phyloP scores from a whole-genome alignment of 1,284 basidiomycete species.

The Ceratobasidium sp. region DNA sequence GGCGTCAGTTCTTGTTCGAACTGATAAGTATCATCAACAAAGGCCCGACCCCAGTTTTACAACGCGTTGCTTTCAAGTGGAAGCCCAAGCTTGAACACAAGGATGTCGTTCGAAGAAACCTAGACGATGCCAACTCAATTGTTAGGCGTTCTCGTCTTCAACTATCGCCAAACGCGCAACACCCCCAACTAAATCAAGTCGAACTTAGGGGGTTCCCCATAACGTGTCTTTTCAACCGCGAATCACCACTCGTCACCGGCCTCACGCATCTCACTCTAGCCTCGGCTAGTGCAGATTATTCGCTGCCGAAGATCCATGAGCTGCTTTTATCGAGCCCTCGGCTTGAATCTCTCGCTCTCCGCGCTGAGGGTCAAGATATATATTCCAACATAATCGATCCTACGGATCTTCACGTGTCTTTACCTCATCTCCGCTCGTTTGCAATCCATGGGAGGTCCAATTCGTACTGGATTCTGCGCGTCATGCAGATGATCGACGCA shows the following conservation, averaged over 20 bases:
- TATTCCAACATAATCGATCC: too few relatives aligned
- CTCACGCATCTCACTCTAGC: neutral
- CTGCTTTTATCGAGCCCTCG: too few relatives aligned
- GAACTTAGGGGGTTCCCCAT: conserved; percentile 3
- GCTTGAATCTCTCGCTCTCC: too few relatives aligned
- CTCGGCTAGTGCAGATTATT: too few relatives aligned
- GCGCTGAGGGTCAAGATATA: neutral
- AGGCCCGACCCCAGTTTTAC: neutral
- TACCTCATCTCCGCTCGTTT: too few relatives aligned
- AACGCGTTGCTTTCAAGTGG: conserved; percentile 6
- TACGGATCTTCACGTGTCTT: too few relatives aligned
- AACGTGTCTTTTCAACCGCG: neutral
- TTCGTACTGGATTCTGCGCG: too few relatives aligned
- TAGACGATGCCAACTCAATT: neutral
- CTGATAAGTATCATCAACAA: neutral
- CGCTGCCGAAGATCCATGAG: too few relatives aligned
- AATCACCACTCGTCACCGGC: neutral
- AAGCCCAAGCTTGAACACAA: neutral
- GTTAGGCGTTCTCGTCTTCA: neutral
- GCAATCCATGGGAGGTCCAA: too few relatives aligned
- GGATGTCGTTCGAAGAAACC: too few relatives aligned
- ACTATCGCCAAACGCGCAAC: neutral
- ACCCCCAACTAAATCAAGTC: neutral
- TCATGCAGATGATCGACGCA: too few relatives aligned
- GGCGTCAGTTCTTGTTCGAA: neutral